Evolutionary conservation across 2,329 filamentous ascomycete genomes (phyloP), one percentile per base, ranked within the genome.

Genomic region (Clarireedia paspali): DNA sequence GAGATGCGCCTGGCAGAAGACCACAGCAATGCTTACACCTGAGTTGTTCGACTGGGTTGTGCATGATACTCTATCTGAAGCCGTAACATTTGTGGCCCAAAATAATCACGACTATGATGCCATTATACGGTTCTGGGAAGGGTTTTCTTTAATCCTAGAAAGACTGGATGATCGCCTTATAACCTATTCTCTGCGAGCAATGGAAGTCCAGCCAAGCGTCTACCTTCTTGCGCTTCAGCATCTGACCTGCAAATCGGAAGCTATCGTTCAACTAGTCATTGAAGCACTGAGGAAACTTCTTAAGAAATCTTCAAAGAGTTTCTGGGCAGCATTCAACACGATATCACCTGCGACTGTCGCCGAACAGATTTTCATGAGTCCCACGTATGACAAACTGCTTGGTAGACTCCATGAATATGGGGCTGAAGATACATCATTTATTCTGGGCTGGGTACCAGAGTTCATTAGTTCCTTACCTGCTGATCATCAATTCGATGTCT

Each of bases 1-100:
- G 1, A 61, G 55, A 12, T 74, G 78, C 50, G 82, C 84, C 5
- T 91, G 88, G 82, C 76, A 77, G n/a, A 82, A 80, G 40, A 77
- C 80, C 48, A 77, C 82, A 12, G 75, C 78, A 24, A 42, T 48
- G 20, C 78, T 95, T 50, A 83, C 85, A 0, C 75, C 80, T 9
- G 78, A 83, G 38, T 88, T 94, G 61, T 97, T 96, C 68, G 88
- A 96, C 45, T 95, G 88, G 86, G 88, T 89, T 10, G 83, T 96
- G 42, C 84, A 85, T 60, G 85, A 88, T 59, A 84, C 85, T 36
- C 75, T 97, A 17, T 74, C 84, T 39, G 75, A 79, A 55, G 84
- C 84, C 6, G 83, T 96, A 57, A 74, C 79, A 50, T 76, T 79
- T 27, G 83, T 87, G 2, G 79, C 81, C 2, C 57, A 78, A 75